Evolutionary conservation across 768 basidiomycete genomes (phyloP), one percentile per base, ranked within the genome.

Genomic region (Lactifluus echinatus): DNA sequence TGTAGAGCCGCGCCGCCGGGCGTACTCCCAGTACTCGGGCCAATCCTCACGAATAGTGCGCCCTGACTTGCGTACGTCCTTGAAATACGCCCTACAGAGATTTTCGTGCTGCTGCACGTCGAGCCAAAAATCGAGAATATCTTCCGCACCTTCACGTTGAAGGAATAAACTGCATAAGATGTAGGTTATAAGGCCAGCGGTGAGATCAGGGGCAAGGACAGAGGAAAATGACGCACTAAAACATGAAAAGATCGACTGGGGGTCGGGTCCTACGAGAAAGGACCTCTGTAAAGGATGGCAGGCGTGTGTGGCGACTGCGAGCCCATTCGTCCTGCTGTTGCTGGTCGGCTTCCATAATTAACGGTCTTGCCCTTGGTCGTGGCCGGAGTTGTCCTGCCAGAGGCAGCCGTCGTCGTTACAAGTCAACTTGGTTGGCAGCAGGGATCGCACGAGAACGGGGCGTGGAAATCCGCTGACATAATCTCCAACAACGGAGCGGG

Each of bases 91-190:
- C 59, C 94, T 82, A 71, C 95, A 98, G 33, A 99, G 83, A 69
- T 97, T 97, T 74, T 98, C 96, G 70, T 99, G 96, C 73, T 98
- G 96, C 65, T 96, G 93, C 6, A 98, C 96, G 69, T 99, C 96
- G 28, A 99, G 81, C 94, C 95, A 98, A 66, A 98, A 98, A 70
- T 99, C 96, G 44, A 99, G 74, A 48, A 93, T 89, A 70, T 99
- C 96, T 69, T 98, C 95, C 53, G 91, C 84, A 24, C 92, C 90
- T 72, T 99, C 95, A 34, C 93, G 83, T 69, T 98, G 95, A 34
- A 99, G 76, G 71, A 97, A 98, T 59, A 97, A 80, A 72, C 95
- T 96, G 62, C 26, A 15, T 15, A 15, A 33, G n/a, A n/a, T n/a
- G n/a, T n/a, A n/a, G n/a, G n/a, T n/a, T 17, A 31, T 44, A 57